phyloP scores from a whole-genome alignment of 805 yeast genomes.

The Blastobotrys parvus region DNA sequence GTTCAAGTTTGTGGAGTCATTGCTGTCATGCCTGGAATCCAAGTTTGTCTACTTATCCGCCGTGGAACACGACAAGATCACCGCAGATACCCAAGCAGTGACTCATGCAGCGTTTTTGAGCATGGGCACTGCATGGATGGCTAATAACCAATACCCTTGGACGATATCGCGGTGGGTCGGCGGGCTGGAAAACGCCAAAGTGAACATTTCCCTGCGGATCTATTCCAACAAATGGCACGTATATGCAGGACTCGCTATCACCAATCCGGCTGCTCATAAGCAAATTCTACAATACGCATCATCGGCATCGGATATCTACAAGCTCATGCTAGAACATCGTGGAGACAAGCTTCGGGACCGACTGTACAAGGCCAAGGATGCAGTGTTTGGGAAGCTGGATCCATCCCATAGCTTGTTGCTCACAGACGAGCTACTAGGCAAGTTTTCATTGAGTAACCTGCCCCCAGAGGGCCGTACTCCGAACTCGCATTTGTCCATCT shows the following conservation, averaged over 20 bases:
- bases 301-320: conserved; percentile 73
- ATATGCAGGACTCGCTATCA: conserved; percentile 93
- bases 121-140: conserved; percentile 96
- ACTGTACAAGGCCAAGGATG: conserved; percentile 56
- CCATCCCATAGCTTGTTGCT: conserved; percentile 50
- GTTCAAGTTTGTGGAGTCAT: conserved; percentile 49
- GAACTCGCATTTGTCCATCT: conserved; percentile 79
- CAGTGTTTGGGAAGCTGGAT: conserved; percentile 59
- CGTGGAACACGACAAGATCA: conserved; percentile 85
- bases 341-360: conserved; percentile 51
- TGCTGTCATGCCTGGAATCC: conserved; percentile 69
- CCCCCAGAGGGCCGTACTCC: conserved; percentile 57
- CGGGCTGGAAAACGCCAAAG: conserved; percentile 92
- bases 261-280: conserved; percentile 88
- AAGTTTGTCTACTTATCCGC: conserved; percentile 71
- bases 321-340: conserved; percentile 69
- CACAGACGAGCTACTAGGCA: conserved; percentile 73
- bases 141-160: conserved; percentile 85
- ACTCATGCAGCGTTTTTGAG: conserved; percentile 95
- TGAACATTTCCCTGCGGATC: conserved; percentile 84
- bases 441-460: conserved; percentile 64
- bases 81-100: conserved; percentile 98
- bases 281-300: conserved; percentile 86
- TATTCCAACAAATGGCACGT: conserved; percentile 96
- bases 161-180: conserved; percentile 74